These are phyloP conservation scores for Elasticomyces elasticus DNA, from an alignment of 495 filamentous ascomycete genomes.

Conservation along the genomic window DNA sequence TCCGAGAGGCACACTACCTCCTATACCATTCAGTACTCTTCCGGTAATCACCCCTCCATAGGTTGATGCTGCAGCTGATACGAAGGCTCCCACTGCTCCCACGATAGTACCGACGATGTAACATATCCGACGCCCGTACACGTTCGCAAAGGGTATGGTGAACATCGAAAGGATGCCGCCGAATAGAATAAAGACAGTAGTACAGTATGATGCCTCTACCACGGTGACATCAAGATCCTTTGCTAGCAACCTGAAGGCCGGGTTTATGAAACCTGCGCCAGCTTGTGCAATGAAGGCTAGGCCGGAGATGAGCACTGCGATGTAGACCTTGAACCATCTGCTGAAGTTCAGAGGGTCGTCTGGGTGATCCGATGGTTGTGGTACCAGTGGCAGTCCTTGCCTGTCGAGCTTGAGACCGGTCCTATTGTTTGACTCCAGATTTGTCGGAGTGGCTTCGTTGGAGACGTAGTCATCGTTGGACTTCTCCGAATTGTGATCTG, in stretches of 20 bases:
- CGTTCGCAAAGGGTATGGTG: conserved; percentile 26
- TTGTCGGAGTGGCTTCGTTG: neutral
- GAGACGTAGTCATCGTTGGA: neutral
- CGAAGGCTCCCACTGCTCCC: conserved; percentile 19
- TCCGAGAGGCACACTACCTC: conserved; percentile 3
- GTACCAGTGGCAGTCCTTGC: conserved; percentile 8
- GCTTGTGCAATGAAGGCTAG: conserved; percentile 18
- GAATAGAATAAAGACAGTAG: conserved; percentile 21
- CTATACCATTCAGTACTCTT: conserved; percentile 12
- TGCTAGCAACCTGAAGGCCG: conserved; percentile 24
- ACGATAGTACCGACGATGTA: conserved; percentile 30
- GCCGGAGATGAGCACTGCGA: conserved; percentile 4
- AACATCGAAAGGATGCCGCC: conserved; percentile 28
- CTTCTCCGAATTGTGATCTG: neutral
- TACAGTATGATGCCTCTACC: conserved; percentile 21
- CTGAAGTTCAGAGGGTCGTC: conserved; percentile 5
- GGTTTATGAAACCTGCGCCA: conserved; percentile 23
- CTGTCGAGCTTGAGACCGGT: conserved; percentile 1
- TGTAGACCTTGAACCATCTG: neutral
- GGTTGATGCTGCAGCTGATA: neutral
- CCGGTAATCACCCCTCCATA: conserved; percentile 10
- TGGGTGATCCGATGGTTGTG: conserved; percentile 11
- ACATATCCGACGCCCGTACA: conserved; percentile 32
- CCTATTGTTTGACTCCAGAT: neutral
- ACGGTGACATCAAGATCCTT: conserved; percentile 23